These are phyloP conservation scores for Cutaneotrichosporon sp. DNA, from an alignment of 1,284 basidiomycete genomes.

Conservation along the genomic window DNA sequence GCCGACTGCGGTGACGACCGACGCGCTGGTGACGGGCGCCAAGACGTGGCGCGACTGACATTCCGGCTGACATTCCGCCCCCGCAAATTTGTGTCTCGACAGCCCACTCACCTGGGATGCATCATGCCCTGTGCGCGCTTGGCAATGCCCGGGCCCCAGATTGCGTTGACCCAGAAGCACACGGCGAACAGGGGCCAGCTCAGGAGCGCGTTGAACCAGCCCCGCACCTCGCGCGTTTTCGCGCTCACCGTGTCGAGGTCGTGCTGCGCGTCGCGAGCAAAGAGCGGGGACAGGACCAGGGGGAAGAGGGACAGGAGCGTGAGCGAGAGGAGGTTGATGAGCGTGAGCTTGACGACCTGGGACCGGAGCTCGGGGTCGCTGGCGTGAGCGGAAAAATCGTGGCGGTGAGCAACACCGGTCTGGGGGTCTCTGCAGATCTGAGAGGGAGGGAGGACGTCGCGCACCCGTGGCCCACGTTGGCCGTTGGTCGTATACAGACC, in stretches of 20 bases:
- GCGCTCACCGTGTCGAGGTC: conserved; percentile 7
- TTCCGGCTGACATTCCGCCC: too few species aligned
- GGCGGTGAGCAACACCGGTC: too few species aligned
- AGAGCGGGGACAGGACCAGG: conserved; percentile 42
- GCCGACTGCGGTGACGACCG: too few species aligned
- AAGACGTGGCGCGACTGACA: too few species aligned
- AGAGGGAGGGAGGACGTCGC: too few species aligned
- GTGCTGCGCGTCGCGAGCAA: conserved; percentile 13
- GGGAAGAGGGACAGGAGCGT: conserved; percentile 48
- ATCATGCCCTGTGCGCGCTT: conserved; percentile 44
- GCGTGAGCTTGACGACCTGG: conserved; percentile 47
- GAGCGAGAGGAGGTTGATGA: conserved; percentile 53
- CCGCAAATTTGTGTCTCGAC: too few species aligned
- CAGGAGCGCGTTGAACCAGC: conserved; percentile 52
- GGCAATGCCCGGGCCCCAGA: conserved; percentile 50
- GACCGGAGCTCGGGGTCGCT: conserved; percentile 51
- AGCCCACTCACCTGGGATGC: conserved; percentile 40
- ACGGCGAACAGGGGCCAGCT: conserved; percentile 51
- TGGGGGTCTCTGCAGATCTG: too few species aligned
- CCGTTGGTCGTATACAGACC: too few species aligned
- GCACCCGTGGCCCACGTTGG: too few species aligned
- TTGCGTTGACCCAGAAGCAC: conserved; percentile 53
- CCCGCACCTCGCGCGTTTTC: conserved; percentile 35
- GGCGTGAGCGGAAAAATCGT: conserved; percentile 6
- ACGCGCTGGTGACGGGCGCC: too few species aligned